phyloP scores from a whole-genome alignment of 352 stramenopile species.

The Pythium aphanidermatum region DNA sequence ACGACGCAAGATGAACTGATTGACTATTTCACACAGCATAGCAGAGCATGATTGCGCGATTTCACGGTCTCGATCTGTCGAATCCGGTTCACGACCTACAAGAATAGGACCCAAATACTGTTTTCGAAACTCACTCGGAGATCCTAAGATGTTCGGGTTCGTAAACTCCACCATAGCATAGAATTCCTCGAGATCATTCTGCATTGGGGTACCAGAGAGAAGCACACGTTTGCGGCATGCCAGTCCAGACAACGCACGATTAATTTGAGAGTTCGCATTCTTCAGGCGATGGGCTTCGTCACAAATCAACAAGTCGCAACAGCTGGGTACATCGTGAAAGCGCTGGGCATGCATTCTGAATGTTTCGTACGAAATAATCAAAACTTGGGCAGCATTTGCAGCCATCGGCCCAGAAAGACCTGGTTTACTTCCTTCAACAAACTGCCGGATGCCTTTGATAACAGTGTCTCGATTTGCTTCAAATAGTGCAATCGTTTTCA shows the following conservation, averaged over 20 bases:
- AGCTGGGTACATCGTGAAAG: conserved; percentile 78
- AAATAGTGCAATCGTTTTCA: conserved; percentile 81
- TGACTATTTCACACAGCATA: conserved; percentile 95
- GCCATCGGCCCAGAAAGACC: conserved; percentile 25
- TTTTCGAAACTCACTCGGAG: conserved; percentile 90
- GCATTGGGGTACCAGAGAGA: conserved; percentile 97
- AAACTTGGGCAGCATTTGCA: conserved; percentile 51
- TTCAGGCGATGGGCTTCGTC: conserved; percentile 99
- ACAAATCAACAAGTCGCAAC: conserved; percentile 96
- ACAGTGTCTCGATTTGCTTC: conserved; percentile 78
- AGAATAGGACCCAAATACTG: conserved; percentile 90
- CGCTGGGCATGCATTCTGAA: conserved; percentile 91
- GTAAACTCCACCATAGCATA: conserved; percentile 96
- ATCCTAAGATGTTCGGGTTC: conserved; percentile 79
- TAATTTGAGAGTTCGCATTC: conserved; percentile 95
- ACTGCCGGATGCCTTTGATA: conserved; percentile 77
- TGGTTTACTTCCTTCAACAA: conserved; percentile 75
- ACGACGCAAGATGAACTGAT: conserved; percentile 97
- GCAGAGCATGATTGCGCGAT: conserved; percentile 86
- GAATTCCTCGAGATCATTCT: conserved; percentile 99
- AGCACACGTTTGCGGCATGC: conserved; percentile 91
- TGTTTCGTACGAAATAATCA: conserved; percentile 90
- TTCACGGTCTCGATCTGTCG: conserved; percentile 73
- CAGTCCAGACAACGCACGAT: conserved; percentile 70
- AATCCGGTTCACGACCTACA: conserved; percentile 85